Evolutionary conservation across 2,329 filamentous ascomycete species (phyloP).

Genomic region (Scedosporium minutisporum): DNA sequence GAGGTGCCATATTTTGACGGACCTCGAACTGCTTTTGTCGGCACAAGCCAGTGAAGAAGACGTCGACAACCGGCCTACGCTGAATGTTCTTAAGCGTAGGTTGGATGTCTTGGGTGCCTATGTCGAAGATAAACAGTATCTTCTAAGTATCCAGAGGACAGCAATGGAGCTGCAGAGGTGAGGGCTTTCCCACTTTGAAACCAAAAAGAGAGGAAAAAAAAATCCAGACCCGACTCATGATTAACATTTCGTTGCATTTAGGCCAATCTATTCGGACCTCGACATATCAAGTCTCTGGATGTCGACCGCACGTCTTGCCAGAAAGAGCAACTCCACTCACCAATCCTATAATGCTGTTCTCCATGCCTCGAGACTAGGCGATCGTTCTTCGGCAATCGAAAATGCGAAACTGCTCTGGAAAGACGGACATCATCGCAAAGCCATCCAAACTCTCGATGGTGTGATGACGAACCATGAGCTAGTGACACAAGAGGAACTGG

Average conservation of each 20-base stretch:
- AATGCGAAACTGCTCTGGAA: conserved; percentile 90
- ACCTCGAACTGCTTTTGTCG: conserved; percentile 68
- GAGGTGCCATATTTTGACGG: conserved; percentile 77
- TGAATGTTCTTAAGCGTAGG: conserved; percentile 45
- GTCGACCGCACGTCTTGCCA: conserved; percentile 71
- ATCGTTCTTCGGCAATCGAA: conserved; percentile 84
- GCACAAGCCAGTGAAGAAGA: conserved; percentile 30
- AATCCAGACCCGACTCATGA: neutral
- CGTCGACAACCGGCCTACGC: conserved; percentile 23
- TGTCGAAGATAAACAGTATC: conserved; percentile 84
- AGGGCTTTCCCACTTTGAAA: conserved; percentile 20
- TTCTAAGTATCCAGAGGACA: conserved; percentile 77
- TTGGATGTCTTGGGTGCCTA: conserved; percentile 85
- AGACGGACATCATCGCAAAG: conserved; percentile 86
- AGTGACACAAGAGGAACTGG: neutral
- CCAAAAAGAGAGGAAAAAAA: neutral
- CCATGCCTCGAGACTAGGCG: conserved; percentile 74
- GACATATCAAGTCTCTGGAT: conserved; percentile 83
- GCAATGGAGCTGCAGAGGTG: conserved; percentile 72
- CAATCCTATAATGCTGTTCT: conserved; percentile 92
- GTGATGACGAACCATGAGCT: conserved; percentile 62
- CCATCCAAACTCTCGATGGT: conserved; percentile 80
- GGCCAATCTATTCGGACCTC: conserved; percentile 52
- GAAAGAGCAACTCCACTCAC: conserved; percentile 73
- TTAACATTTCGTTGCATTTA: conserved; percentile 15